Evolutionary conservation across 805 yeast genomes (phyloP), one percentile per base, ranked within the genome.

Genomic region (Henningerozyma blattae): DNA sequence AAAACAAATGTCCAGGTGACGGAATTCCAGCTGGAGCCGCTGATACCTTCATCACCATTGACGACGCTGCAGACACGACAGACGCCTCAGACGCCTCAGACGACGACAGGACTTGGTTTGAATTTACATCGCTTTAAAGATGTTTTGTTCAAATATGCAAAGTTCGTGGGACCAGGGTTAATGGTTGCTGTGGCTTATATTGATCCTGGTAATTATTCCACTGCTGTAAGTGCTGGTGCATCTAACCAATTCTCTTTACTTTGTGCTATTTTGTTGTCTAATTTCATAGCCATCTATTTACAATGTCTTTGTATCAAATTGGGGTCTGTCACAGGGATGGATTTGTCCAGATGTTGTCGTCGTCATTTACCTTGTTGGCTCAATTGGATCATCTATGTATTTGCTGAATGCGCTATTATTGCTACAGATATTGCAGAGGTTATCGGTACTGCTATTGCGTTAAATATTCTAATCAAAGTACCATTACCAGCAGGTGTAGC

Each of bases 401-500:
- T 82, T 49, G 89, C 94, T 0, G 95, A 86, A 48, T 58, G 81
- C 37, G 94, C 95, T 6, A 86, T 86, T 38, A 77, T 86, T 28
- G 89, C 94, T 13, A 87, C 96, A 0, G 95, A 86, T 59, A 67
- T 86, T 43, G 95, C 95, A 1, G 96, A 87, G 54, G 95, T 86
- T 6, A 84, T 87, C 18, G 96, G 95, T 31, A 80, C 94, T 4
- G 95, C 95, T 7, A 82, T 86, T 39, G 76, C 95, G 0, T 61
- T 87, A 29, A 78, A 84, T 47, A 81, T 86, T 37, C 55, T 86
- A 30, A 68, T 86, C 40, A 68, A 68, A 12, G 68, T 86, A 16
- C 95, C 95, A 0, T 63, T 87, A 28, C 63, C 82, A 1, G 65
- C 75, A 4, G 95, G 95, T 35, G 91, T 86, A 3, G 57, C 80